phyloP scores from a whole-genome alignment of 495 filamentous ascomycete genomes.

The Tuber microsphaerosporum region DNA sequence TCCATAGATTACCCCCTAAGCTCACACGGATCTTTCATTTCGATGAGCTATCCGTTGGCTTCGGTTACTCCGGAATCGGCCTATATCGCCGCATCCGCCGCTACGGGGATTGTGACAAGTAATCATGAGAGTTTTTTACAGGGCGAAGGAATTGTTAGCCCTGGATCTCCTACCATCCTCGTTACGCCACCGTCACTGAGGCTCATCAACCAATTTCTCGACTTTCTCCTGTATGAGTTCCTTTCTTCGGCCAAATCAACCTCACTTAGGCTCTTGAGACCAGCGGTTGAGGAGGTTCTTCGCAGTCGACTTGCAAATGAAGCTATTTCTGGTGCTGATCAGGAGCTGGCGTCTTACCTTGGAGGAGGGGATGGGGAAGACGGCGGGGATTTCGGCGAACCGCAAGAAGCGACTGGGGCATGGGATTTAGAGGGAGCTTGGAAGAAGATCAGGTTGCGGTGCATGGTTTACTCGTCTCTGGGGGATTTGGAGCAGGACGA shows the following conservation, averaged over 20 bases:
- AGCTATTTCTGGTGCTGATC: conserved; percentile 78
- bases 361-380: conserved; percentile 71
- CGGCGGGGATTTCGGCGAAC: conserved; percentile 73
- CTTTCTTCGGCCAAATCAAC: conserved; percentile 74
- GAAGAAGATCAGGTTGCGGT: conserved; percentile 83
- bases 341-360: conserved; percentile 82
- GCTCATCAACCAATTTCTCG: conserved; percentile 85
- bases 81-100: conserved; percentile 83
- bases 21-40: conserved; percentile 31
- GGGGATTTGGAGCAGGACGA: conserved; percentile 98
- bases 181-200: conserved; percentile 69
- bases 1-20: conserved; percentile 35
- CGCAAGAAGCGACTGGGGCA: conserved; percentile 58
- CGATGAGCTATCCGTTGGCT: conserved; percentile 35
- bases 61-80: conserved; percentile 70
- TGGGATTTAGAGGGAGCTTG: conserved; percentile 85
- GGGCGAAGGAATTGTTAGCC: conserved; percentile 57
- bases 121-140: conserved; percentile 70
- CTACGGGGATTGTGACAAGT: conserved; percentile 83
- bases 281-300: conserved; percentile 77
- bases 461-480: conserved; percentile 95
- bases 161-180: conserved; percentile 58
- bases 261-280: conserved; percentile 66
- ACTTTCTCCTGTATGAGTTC: conserved; percentile 85
- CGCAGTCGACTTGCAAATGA: conserved; percentile 82